phyloP scores from a whole-genome alignment of 2,329 filamentous ascomycete species.

The Exserohilum turcica region DNA sequence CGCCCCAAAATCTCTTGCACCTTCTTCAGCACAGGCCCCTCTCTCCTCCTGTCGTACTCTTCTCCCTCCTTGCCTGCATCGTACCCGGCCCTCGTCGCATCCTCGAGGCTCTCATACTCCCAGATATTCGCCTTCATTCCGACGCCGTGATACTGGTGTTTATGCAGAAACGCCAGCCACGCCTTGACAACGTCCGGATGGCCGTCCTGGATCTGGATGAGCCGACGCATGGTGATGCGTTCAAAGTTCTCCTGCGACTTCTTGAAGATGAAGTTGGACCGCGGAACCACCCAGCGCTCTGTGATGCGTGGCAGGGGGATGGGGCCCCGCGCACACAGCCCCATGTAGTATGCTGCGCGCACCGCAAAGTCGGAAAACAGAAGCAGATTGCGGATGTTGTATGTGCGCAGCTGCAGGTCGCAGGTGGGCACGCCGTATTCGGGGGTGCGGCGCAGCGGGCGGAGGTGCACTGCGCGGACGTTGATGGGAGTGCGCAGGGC shows the following conservation, averaged over 20 bases:
- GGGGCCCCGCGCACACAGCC: conserved; percentile 83
- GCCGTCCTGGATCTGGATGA: conserved; percentile 93
- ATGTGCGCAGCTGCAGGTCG: conserved; percentile 91
- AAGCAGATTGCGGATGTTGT: conserved; percentile 85
- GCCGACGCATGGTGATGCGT: conserved; percentile 78
- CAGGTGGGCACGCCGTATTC: conserved; percentile 81
- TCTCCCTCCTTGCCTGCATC: conserved; percentile 35
- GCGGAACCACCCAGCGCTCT: conserved; percentile 93
- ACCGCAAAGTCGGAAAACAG: conserved; percentile 95
- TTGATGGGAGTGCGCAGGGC: conserved; percentile 63
- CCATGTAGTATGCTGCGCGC: conserved; percentile 91
- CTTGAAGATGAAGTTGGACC: conserved; percentile 90
- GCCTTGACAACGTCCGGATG: conserved; percentile 85
- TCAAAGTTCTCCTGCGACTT: conserved; percentile 99
- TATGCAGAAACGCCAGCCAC: conserved; percentile 90
- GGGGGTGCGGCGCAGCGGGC: conserved; percentile 76
- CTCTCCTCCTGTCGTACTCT: conserved; percentile 37
- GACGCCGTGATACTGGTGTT: conserved; percentile 92
- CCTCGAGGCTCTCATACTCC: conserved; percentile 74
- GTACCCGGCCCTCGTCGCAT: conserved; percentile 36
- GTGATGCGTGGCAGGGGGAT: conserved; percentile 83
- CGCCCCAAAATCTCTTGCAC: conserved; percentile 42
- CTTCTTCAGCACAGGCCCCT: conserved; percentile 42
- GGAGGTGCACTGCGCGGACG: conserved; percentile 84
- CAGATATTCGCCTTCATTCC: conserved; percentile 99